Evolutionary conservation across 2,329 filamentous ascomycete species (phyloP), one percentile per base, ranked within the genome.

Genomic region (Spiromastix sp.): DNA sequence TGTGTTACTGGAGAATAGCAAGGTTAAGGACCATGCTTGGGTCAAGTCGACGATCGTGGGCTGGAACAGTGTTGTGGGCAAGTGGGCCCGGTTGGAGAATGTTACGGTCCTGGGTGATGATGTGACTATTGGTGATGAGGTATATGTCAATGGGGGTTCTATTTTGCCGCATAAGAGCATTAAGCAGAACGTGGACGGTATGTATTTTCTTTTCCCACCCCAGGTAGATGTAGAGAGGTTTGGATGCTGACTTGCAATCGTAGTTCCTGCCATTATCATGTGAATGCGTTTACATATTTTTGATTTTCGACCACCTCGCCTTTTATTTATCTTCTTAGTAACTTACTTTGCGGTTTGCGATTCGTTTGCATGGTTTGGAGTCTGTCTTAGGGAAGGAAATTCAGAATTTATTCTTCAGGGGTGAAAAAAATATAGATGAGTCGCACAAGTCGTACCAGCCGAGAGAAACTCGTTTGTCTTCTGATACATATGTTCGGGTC

Each of bases 1-100:
- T 54, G 91, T 96, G 16, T 66, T 98, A 38, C 73, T 98, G 46
- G 75, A 81, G 43, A 83, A 85, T 53, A 85, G 81, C 65, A 94
- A 93, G 70, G 81, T 95, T 64, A 95, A 95, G 74, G 91, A 98
- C 59, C 89, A 98, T 61, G 91, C 91, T 31, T 96, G 89, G 89
- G 77, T 98, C 62, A 96, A 96, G 78, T 93, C 84, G 59, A 91
- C 89, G 52, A 96, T 98, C 60, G 86, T 96, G 35, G 89, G 89
- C 55, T 98, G 89, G 89, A 94, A 95, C 74, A 93, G 85, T 69
- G 82, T 78, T 22, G 85, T 98, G 38, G 89, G 89, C 56, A 83
- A 82, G 57, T 98, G 89, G 89, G 89, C 89, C 40, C 82, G 89
- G 48, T 71, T 96, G 45, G 91, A 98, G 73, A 98, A 98, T 56